phyloP scores from a whole-genome alignment of 2,329 filamentous ascomycete species.

The Triangularia verruculosa region DNA sequence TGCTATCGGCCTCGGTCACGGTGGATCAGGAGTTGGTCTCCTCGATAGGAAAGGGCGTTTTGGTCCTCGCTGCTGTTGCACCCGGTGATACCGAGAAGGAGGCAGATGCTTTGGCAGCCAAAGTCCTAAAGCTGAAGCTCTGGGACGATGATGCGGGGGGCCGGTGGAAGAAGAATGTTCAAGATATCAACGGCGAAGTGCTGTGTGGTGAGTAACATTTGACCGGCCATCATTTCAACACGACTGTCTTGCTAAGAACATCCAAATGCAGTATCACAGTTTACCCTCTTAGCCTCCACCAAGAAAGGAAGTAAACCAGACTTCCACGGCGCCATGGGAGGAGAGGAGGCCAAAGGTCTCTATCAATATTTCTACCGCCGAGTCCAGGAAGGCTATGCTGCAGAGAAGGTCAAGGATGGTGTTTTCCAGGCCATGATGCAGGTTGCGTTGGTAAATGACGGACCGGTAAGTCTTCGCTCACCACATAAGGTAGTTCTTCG shows the following conservation, averaged over 20 bases:
- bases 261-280: slow-evolving; percentile 74
- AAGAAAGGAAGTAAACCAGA: slow-evolving; percentile 95
- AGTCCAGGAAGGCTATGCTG: slow-evolving; percentile 67
- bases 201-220: slow-evolving; percentile 78
- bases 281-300: slow-evolving; percentile 88
- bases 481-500: neutral
- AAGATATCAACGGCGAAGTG: slow-evolving; percentile 85
- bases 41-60: slow-evolving; percentile 81
- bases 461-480: slow-evolving; percentile 49
- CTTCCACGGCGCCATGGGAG: slow-evolving; percentile 83
- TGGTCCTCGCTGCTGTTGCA: slow-evolving; percentile 88
- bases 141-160: slow-evolving; percentile 80
- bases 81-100: slow-evolving; percentile 90
- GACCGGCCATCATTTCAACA: neutral
- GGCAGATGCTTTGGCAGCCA: slow-evolving; percentile 75
- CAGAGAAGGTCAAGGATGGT: slow-evolving; percentile 85
- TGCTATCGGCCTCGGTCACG: slow-evolving; percentile 91
- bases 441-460: slow-evolving; percentile 86
- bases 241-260: neutral
- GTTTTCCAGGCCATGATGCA: slow-evolving; percentile 99
- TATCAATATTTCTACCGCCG: slow-evolving; percentile 82
- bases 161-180: slow-evolving; percentile 85
- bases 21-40: slow-evolving; percentile 90
- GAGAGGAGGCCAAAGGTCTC: slow-evolving; percentile 72
- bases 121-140: slow-evolving; percentile 84